These are phyloP conservation scores for Phlebiopsis flavidoalba DNA, from an alignment of 768 basidiomycete species.

Conservation along the genomic window DNA sequence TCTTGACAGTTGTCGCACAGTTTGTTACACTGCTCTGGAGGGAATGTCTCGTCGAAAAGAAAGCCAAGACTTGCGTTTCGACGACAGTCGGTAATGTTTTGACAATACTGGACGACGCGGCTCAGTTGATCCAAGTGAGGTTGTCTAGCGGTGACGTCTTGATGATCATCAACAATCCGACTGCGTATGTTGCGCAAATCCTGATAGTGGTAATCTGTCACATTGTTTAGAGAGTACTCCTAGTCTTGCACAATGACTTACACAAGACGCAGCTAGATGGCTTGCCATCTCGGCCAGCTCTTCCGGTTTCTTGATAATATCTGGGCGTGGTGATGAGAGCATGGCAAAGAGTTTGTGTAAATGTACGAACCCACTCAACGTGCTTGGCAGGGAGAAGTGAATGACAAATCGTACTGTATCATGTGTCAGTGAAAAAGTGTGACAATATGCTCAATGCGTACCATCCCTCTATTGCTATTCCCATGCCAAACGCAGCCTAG, in stretches of 20 bases:
- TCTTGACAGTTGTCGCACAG: constrained; percentile 83
- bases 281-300: constrained; percentile 88
- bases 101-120: constrained; percentile 75
- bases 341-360: neutral
- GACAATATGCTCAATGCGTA: constrained; percentile 22
- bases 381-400: constrained; percentile 77
- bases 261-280: constrained; percentile 85
- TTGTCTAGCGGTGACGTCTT: constrained; percentile 33
- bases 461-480: constrained; percentile 88
- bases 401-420: constrained; percentile 83
- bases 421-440: neutral
- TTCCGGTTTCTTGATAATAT: constrained; percentile 94
- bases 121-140: constrained; percentile 59
- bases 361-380: constrained; percentile 68
- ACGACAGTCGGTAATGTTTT: constrained; percentile 80
- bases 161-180: constrained; percentile 59
- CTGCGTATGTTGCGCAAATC: constrained; percentile 57
- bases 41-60: constrained; percentile 86
- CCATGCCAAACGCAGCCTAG: constrained; percentile 96
- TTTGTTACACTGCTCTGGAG: constrained; percentile 54
- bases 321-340: constrained; percentile 29
- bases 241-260: constrained; percentile 32
- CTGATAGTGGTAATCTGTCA: constrained; percentile 55
- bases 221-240: neutral
- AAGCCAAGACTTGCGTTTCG: constrained; percentile 72